Evolutionary conservation across 23 red algal species (phyloP).

Genomic region (Gracilaria gracilis): DNA sequence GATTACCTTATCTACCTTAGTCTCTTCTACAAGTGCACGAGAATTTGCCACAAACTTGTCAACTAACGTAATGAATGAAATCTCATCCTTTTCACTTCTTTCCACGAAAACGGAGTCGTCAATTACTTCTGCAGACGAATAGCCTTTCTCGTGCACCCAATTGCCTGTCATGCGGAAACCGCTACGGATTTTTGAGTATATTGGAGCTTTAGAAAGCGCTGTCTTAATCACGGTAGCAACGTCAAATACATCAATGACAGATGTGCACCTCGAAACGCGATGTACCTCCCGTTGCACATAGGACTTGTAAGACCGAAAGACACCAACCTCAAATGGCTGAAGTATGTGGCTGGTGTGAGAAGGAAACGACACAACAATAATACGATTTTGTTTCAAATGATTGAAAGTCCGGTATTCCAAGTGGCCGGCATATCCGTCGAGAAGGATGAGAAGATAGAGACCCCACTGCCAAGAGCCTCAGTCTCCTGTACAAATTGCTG

Average conservation of each 20-base stretch:
- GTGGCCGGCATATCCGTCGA: slow-evolving; percentile 22
- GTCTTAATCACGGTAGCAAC: background rate
- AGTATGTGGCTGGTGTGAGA: slow-evolving; percentile 24
- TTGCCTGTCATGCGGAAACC: too few relatives aligned
- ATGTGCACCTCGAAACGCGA: background rate
- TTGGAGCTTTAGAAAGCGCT: background rate
- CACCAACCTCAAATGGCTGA: slow-evolving; percentile 25
- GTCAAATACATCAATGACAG: background rate
- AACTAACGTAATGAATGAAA: background rate
- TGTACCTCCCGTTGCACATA: slow-evolving; percentile 10
- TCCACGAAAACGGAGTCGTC: too few relatives aligned
- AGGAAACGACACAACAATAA: background rate
- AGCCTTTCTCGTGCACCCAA: background rate
- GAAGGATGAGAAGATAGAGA: slow-evolving; percentile 11
- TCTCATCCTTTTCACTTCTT: background rate
- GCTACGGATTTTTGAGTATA: background rate
- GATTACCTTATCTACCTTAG: background rate
- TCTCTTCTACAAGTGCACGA: background rate
- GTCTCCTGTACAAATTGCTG: background rate
- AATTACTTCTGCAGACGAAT: background rate
- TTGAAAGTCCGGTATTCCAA: background rate
- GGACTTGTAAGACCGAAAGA: slow-evolving; percentile 13
- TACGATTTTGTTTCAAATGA: background rate
- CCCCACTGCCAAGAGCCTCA: background rate
- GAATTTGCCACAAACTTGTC: background rate